Evolutionary conservation across 164 flowering plant species (phyloP).

Genomic region (Magnolia sinica): DNA sequence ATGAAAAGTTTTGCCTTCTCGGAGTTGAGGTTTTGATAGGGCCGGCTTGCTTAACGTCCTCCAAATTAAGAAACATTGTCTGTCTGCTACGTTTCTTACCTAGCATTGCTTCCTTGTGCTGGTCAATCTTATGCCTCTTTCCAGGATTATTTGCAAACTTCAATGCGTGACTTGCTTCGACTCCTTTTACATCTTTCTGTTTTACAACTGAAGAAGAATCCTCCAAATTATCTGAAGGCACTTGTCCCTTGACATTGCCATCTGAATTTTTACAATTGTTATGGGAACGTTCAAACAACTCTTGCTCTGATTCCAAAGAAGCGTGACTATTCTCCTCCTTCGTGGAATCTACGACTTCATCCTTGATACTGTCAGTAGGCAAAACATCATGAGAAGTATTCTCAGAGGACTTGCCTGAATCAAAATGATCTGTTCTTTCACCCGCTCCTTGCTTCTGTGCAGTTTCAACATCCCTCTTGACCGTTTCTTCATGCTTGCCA

Average conservation of each 20-base stretch:
- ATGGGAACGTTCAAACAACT: slow-evolving; percentile 29
- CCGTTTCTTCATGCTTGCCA: slow-evolving; percentile 25
- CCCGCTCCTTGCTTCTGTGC: slow-evolving; percentile 26
- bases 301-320: slow-evolving; percentile 32
- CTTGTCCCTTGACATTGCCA: slow-evolving; percentile 31
- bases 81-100: slow-evolving; percentile 88
- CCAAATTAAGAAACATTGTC: slow-evolving; percentile 83
- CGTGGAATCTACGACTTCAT: slow-evolving; percentile 5
- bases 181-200: slow-evolving; percentile 62
- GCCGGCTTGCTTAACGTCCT: slow-evolving; percentile 90
- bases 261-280: slow-evolving; percentile 29
- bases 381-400: slow-evolving; percentile 15
- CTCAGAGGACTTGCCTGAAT: slow-evolving; percentile 21
- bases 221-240: slow-evolving; percentile 39
- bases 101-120: slow-evolving; percentile 78
- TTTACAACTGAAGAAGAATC: slow-evolving; percentile 42
- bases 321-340: slow-evolving; percentile 28
- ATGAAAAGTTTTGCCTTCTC: slow-evolving; percentile 56
- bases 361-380: slow-evolving; percentile 17
- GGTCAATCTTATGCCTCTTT: slow-evolving; percentile 72
- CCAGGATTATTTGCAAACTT: slow-evolving; percentile 60
- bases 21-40: slow-evolving; percentile 72
- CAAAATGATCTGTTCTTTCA: slow-evolving; percentile 24
- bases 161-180: slow-evolving; percentile 68
- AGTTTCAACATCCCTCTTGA: slow-evolving; percentile 19